Percentiles rank a stretch among this genome's conserved stretches.
Conservation (phyloP, 495 filamentous ascomycete species). For the Aspergillus incahuasiensis region DNA sequence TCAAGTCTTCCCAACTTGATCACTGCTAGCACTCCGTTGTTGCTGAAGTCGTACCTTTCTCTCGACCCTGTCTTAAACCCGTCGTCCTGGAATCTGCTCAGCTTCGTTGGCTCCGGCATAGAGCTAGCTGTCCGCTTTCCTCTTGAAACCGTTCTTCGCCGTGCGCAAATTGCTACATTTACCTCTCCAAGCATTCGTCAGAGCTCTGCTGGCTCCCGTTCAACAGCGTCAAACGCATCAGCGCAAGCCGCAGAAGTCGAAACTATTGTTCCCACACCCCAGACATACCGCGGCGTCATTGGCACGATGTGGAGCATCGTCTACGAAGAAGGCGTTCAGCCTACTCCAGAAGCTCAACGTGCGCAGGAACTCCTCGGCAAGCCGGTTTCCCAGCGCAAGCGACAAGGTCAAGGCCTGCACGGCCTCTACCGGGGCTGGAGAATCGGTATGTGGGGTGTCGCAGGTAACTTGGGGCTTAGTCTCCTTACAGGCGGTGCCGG, state of each 20-base stretch:
- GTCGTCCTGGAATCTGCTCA: conserved; percentile 67
- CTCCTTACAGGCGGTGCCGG: conserved; percentile 49
- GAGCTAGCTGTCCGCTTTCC: conserved; percentile 84
- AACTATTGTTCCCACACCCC: conserved; percentile 62
- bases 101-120: conserved; percentile 68
- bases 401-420: conserved; percentile 72
- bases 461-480: conserved; percentile 76
- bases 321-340: conserved; percentile 68
- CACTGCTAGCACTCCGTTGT: conserved; percentile 71
- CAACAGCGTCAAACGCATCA: conserved; percentile 28
- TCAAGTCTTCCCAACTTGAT: conserved; percentile 77
- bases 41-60: conserved; percentile 70
- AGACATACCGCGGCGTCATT: conserved; percentile 69
- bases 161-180: conserved; percentile 73
- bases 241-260: conserved; percentile 48
- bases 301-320: conserved; percentile 86
- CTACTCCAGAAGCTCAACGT: conserved; percentile 30
- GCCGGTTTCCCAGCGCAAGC: conserved; percentile 40
- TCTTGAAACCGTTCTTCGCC: conserved; percentile 83
- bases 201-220: conserved; percentile 50
- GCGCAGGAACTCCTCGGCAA: conserved; percentile 32
- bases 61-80: conserved; percentile 83
- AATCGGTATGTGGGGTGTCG: conserved; percentile 90
- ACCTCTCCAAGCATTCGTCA: conserved; percentile 43
- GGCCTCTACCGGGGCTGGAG: conserved; percentile 93